Conservation (phyloP, 1,139 yeast genomes). For the Sugiyamaella grinbergsii region DNA sequence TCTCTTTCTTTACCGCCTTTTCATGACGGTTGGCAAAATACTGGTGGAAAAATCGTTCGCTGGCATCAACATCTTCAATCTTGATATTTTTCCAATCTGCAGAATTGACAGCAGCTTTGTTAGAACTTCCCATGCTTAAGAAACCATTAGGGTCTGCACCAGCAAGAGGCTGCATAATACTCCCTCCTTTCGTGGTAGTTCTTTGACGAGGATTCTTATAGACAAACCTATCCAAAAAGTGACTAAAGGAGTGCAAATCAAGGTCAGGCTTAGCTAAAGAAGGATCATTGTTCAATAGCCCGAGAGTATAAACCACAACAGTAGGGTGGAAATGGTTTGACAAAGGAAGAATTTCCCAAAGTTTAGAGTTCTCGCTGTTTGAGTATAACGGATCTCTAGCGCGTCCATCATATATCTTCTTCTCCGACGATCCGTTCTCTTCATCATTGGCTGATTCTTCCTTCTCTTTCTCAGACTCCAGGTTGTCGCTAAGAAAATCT, state of each 20-base stretch:
- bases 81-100: slow-evolving; percentile 77
- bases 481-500: slow-evolving; percentile 14
- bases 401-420: slow-evolving; percentile 70
- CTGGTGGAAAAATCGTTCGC: slow-evolving; percentile 86
- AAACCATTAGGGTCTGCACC: slow-evolving; percentile 80
- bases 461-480: slow-evolving; percentile 8
- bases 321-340: slow-evolving; percentile 90
- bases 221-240: slow-evolving; percentile 93
- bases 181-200: slow-evolving; percentile 69
- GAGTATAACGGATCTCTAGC: slow-evolving; percentile 91
- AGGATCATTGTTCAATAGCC: slow-evolving; percentile 49
- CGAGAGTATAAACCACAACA: slow-evolving; percentile 74
- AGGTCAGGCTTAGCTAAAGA: slow-evolving; percentile 75
- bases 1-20: slow-evolving; percentile 43
- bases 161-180: slow-evolving; percentile 97
- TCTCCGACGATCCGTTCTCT: slow-evolving; percentile 39
- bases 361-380: slow-evolving; percentile 78
- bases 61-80: slow-evolving; percentile 72
- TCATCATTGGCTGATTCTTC: slow-evolving; percentile 10
- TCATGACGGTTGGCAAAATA: slow-evolving; percentile 70
- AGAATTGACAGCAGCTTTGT: slow-evolving; percentile 64
- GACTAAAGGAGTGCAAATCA: slow-evolving; percentile 82
- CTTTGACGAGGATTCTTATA: slow-evolving; percentile 89
- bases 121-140: slow-evolving; percentile 4
- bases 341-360: slow-evolving; percentile 85